Base-by-base conservation (phyloP, 345 rosid genomes). In the Hypericum perforatum region DNA sequence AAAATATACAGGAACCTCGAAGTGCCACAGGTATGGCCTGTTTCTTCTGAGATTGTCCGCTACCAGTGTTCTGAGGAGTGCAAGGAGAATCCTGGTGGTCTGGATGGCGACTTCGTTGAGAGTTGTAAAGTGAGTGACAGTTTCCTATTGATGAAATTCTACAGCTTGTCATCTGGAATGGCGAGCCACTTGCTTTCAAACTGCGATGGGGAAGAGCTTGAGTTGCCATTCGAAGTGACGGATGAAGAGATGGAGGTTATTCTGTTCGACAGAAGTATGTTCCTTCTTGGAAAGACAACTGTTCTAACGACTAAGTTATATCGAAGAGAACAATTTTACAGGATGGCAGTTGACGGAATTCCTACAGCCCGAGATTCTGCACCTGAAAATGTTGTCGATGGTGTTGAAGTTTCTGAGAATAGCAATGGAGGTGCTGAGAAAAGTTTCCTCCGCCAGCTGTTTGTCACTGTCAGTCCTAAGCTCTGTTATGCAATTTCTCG, bases 241-340 rank as follows among this genome's bases (percentile, higher is more conserved):
- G 74, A 63, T 37, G 72, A 78, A 46, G 78, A 76, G 39, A 22
- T 16, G 6, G 75, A 70, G 48, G 70, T 81, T 9, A 72, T 78
- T 40, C 15, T 41, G 43, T 71, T 58, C 9, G 73, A 57, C 6
- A 66, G 52, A 70, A 78, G 76, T 54, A 65, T 74, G 8, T 76
- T 81, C 44, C 61, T 78, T 9, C 58, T 73, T 29, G 87, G 87
- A 5, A 81, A 81, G 63, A 81, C 87, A 7, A 81, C 84, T 0
- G 68, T 78, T 40, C 38, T 78, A 29, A 75, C 76, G 0, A 73
- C 67, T 69, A 81, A 78, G 63, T 63, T 81, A 57, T 68, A 64
- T 50, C 42, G 58, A 53, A 70, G 61, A 4, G 82, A 78, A 58
- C 68, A 72, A 45, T 53, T 57, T 12, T 53, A 43, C 60, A 62